phyloP scores from a whole-genome alignment of 352 stramenopile genomes.

The Phytophthora colocasiae region DNA sequence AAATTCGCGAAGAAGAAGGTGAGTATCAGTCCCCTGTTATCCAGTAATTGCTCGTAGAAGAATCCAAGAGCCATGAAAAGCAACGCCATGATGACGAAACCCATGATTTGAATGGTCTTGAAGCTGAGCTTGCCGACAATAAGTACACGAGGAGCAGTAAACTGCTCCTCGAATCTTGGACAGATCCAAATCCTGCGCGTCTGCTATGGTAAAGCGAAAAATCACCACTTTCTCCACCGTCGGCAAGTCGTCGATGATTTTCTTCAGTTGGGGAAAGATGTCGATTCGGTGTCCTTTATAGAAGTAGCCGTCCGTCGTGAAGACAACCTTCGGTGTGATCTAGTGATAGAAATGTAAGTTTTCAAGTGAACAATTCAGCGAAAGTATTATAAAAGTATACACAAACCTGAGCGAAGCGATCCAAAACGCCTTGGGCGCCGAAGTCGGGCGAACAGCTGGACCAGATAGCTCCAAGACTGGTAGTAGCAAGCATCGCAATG shows the following conservation, averaged over 20 bases:
- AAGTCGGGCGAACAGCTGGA: constrained; percentile 90
- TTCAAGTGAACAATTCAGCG: not conserved
- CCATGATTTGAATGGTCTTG: constrained; percentile 82
- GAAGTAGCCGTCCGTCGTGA: constrained; percentile 80
- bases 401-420: constrained; percentile 76
- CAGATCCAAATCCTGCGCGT: constrained; percentile 64
- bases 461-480: constrained; percentile 73
- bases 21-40: constrained; percentile 53
- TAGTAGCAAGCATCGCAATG: constrained; percentile 77
- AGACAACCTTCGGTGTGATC: constrained; percentile 82
- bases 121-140: constrained; percentile 75
- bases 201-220: constrained; percentile 66
- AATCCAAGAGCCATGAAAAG: constrained; percentile 69
- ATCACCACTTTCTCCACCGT: constrained; percentile 69
- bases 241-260: constrained; percentile 72
- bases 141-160: constrained; percentile 67
- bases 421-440: constrained; percentile 79
- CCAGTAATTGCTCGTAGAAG: constrained; percentile 60
- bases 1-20: constrained; percentile 93
- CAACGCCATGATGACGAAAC: constrained; percentile 74
- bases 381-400: not conserved
- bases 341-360: constrained; percentile 6
- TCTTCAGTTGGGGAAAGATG: constrained; percentile 60
- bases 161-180: constrained; percentile 59
- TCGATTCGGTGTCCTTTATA: constrained; percentile 81